These are phyloP conservation scores for Raffaelea deltoideospora DNA, from an alignment of 2,329 filamentous ascomycete species.

Conservation along the genomic window DNA sequence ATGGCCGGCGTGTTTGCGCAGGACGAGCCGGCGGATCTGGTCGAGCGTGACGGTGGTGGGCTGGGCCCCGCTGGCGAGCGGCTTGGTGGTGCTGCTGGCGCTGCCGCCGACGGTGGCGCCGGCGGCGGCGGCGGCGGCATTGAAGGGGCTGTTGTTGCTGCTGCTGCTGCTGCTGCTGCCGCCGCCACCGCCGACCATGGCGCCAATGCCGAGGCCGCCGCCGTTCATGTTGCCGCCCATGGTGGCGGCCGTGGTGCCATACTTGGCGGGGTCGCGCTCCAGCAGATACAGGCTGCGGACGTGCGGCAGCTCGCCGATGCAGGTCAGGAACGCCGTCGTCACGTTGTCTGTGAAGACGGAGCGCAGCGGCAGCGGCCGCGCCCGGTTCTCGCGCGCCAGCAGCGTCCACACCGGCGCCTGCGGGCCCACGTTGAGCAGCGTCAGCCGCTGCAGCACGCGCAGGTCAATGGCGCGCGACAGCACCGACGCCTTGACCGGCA, in stretches of 20 bases:
- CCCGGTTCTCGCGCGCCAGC: constrained; percentile 37
- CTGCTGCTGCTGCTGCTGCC: too few species aligned
- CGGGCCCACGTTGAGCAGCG: constrained; percentile 47
- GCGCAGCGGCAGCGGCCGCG: constrained; percentile 33
- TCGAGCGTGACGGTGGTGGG: constrained; percentile 34
- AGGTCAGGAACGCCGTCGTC: constrained; percentile 35
- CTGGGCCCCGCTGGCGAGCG: constrained; percentile 36
- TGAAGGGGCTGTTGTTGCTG: too few species aligned
- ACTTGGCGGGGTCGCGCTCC: constrained; percentile 37
- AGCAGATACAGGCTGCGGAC: constrained; percentile 45
- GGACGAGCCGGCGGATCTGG: constrained; percentile 40
- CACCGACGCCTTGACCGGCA: constrained; percentile 44
- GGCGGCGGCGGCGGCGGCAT: too few species aligned
- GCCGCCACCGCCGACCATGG: too few species aligned
- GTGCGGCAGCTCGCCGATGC: constrained; percentile 34
- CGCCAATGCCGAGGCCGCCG: too few species aligned
- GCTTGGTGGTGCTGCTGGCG: constrained; percentile 31
- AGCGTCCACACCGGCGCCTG: constrained; percentile 45
- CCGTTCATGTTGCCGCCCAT: too few species aligned
- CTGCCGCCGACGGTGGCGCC: too few species aligned
- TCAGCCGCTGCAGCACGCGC: constrained; percentile 37
- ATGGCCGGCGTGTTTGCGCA: constrained; percentile 40
- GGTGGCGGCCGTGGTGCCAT: too few species aligned
- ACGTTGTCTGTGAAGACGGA: constrained; percentile 52
- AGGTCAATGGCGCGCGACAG: constrained; percentile 42